Evolutionary conservation across 169 alveolate species (phyloP).

Genomic region (Ichthyophthirius multifiliis): DNA sequence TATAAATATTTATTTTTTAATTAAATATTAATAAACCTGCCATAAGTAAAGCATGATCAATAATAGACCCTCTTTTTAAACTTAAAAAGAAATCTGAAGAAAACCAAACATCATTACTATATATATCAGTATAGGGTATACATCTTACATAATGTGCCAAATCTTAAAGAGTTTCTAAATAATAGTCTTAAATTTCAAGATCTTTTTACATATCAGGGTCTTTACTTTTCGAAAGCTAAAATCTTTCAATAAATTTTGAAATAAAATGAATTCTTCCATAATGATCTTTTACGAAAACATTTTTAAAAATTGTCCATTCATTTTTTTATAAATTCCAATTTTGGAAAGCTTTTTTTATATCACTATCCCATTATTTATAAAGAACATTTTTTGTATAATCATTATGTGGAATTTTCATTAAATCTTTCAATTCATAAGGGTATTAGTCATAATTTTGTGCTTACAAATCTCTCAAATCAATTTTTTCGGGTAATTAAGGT

Average conservation of each 20-base stretch:
- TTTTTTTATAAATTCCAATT: constrained; percentile 11
- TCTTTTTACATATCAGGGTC: neutral
- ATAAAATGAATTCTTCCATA: constrained; percentile 52
- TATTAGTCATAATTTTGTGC: constrained; percentile 6
- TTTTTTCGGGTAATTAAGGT: constrained; percentile 21
- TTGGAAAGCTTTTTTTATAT: constrained; percentile 33
- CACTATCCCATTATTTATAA: constrained; percentile 1
- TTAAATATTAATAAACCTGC: constrained; percentile 52
- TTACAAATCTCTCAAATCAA: constrained; percentile 31
- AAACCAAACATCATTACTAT: constrained; percentile 51
- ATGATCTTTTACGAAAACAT: constrained; percentile 48
- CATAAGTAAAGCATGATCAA: constrained; percentile 64
- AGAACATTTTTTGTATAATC: constrained; percentile 11
- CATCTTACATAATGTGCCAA: constrained; percentile 70
- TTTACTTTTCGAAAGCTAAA: constrained; percentile 51
- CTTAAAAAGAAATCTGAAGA: constrained; percentile 65
- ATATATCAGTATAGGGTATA: constrained; percentile 49
- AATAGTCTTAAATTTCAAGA: constrained; percentile 10
- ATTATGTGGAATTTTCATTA: constrained; percentile 4
- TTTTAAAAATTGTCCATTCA: constrained; percentile 28
- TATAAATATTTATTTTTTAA: too few species aligned
- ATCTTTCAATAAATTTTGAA: constrained; percentile 48
- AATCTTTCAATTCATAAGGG: constrained; percentile 27
- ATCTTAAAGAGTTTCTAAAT: constrained; percentile 46
- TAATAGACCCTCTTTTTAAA: constrained; percentile 53